Conservation (phyloP, 176 grass and related monocot genomes). For the Lolium multiflorum region DNA sequence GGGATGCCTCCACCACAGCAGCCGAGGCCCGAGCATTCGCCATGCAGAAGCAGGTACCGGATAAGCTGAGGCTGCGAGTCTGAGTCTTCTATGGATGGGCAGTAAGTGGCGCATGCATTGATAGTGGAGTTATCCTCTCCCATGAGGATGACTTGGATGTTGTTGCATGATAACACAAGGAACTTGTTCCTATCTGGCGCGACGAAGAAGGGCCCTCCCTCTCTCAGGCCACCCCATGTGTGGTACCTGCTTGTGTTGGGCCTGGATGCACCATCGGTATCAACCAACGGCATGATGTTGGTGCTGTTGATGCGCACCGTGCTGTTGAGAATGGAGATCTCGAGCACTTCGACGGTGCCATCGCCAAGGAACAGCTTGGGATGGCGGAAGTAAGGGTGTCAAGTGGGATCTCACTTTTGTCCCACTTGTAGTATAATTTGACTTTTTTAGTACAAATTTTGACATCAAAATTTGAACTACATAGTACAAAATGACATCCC, state of each 20-base stretch:
- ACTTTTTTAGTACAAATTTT: no score
- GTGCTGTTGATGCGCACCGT: conserved; percentile 36
- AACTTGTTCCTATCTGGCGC: conserved; percentile 29
- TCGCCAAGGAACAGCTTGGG: conserved; percentile 59
- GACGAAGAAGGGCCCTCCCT: background rate
- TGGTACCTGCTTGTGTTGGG: conserved; percentile 9
- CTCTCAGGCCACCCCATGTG: conserved; percentile 24
- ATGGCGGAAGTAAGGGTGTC: background rate
- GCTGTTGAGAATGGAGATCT: conserved; percentile 21
- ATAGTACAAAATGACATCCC: no score
- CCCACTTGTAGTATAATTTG: no score
- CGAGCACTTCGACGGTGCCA: conserved; percentile 43
- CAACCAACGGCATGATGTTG: background rate
- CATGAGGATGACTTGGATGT: background rate
- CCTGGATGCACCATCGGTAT: background rate
- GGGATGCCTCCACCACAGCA: conserved; percentile 48
- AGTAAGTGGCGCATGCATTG: conserved; percentile 40
- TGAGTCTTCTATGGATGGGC: background rate
- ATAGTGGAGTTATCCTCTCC: conserved; percentile 15
- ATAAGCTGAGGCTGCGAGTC: conserved; percentile 8
- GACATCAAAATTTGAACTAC: no score
- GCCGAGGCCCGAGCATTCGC: conserved; percentile 45
- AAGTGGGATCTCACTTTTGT: no score
- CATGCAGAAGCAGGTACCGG: background rate
- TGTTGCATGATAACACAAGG: conserved; percentile 34